Evolutionary conservation across 2,329 filamentous ascomycete species (phyloP), one percentile per base, ranked within the genome.

Genomic region (Pseudogymnoascus sp.): DNA sequence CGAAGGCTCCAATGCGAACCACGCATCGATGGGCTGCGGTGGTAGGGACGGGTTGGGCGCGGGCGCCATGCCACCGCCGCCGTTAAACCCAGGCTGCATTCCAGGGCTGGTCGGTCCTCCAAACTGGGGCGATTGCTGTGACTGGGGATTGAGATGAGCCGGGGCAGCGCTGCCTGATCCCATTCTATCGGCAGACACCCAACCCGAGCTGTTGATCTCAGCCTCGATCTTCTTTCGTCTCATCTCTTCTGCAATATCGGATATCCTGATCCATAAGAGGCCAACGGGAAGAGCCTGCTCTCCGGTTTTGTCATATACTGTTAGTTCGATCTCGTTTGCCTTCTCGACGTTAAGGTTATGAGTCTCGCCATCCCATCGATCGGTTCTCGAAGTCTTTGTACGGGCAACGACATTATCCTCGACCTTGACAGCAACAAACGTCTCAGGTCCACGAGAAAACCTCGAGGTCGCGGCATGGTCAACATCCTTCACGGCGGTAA

Each of bases 101-200:
- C 37, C 76, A 73, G 4, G 77, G 74, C 64, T 68, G 57, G 65
- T 62, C 18, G 80, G 77, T 4, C 71, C 75, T 18, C 76, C 78
- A 64, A 80, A 80, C 61, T 71, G 72, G 63, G 76, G 73, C 20
- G 72, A 70, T 53, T 74, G 75, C 43, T 77, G 76, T 2, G 81
- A 75, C 63, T 77, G 81, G 78, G 84, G 81, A 18, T 82, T 82
- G 68, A 86, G 85, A 68, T 86, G 84, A 12, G 80, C 66, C 11
- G 79, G 76, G 38, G 75, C 67, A 60, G 75, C 73, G 41, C 77
- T 73, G 62, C 80, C 78, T 64, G 83, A 85, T 53, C 84, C 89
- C 90, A 97, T 96, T 71, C 93, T 90, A 73, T 97, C 94, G 59
- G 94, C 94, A 65, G 94, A 96, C 60, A 97, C 93, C 94, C 94